Base-by-base conservation (phyloP, 345 rosid genomes). In the Populus pruinosa region DNA sequence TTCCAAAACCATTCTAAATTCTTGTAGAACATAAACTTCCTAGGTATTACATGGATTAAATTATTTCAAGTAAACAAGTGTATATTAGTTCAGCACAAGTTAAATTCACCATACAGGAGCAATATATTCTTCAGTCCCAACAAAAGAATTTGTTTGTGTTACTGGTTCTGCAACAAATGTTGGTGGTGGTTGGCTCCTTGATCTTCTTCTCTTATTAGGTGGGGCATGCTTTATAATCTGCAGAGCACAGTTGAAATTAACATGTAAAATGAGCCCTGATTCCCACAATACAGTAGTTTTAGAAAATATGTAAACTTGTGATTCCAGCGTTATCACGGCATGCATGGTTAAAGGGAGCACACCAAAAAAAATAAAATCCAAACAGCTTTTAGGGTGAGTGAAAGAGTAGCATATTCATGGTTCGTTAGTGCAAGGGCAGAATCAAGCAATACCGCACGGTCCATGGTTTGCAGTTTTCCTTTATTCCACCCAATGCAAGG, bases 121-220 rank as follows among this genome's bases (percentile, higher is more conserved):
- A 80, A 93, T 96, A 81, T 96, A 96, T 84, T 96, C 98, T 87
- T 93, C 97, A 33, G 97, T 96, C 77, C 99, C 99, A 53, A 96
- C 97, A 76, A 93, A 96, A 17, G 99, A 96, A 87, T 93, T 96
- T 39, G 98, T 93, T 78, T 81, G 88, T 29, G 91, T 8, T n/a
- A 20, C 59, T 69, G 98, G 99, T 78, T 93, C 98, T 77, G 99
- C 99, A 75, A 92, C 88, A 85, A 96, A 92, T 39, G 86, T 87
- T 18, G 98, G 95, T 12, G 86, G 85, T 8, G 87, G 92, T 65
- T 80, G 94, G 83, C 84, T 93, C 82, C 91, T 88, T 59, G 99
- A 91, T 81, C 86, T 86, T 82, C 96, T 90, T 88, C 90, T 81
- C 11, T 76, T 88, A 38, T 73, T 85, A 27, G 92, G 85, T 64